A percentile compares a stretch with the other conserved stretches of the same genome.
Conservation (phyloP, 129 eudicot genomes). For the Daucus carota region DNA sequence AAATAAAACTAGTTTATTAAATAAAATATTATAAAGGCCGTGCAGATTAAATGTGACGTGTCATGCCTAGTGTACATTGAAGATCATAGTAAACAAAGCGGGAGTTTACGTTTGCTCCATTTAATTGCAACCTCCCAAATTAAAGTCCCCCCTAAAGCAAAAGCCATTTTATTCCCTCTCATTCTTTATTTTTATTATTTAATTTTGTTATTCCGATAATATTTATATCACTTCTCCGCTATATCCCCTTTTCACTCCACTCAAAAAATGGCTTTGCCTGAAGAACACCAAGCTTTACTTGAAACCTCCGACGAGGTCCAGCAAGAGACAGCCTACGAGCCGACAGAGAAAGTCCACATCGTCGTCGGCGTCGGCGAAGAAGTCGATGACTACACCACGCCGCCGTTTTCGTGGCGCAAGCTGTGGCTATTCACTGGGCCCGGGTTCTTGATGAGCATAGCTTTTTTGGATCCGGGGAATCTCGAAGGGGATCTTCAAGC, state of each 20-base stretch:
- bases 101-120: conserved; percentile 3
- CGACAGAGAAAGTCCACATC: conserved; percentile 50
- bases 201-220: too few relatives aligned
- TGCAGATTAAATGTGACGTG: too few relatives aligned
- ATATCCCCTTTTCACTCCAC: background rate
- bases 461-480: conserved; percentile 92
- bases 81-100: background rate
- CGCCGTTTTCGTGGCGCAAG: conserved; percentile 87
- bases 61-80: background rate
- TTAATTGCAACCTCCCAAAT: background rate
- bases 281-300: conserved; percentile 3
- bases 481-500: conserved; percentile 93
- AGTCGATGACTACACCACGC: conserved; percentile 28
- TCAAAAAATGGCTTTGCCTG: background rate
- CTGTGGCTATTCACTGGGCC: conserved; percentile 92
- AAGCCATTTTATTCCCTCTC: background rate
- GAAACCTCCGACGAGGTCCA: background rate
- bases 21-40: too few relatives aligned
- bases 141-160: background rate
- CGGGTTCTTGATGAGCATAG: conserved; percentile 89
- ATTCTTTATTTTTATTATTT: background rate
- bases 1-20: too few relatives aligned
- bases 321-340: conserved; percentile 52
- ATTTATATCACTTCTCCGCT: background rate
- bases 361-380: conserved; percentile 29